A percentile compares a stretch with the other conserved stretches of the same genome.
Evolutionary conservation across 2,329 filamentous ascomycete species (phyloP).

Genomic region (Arthrobotrys musiformis): DNA sequence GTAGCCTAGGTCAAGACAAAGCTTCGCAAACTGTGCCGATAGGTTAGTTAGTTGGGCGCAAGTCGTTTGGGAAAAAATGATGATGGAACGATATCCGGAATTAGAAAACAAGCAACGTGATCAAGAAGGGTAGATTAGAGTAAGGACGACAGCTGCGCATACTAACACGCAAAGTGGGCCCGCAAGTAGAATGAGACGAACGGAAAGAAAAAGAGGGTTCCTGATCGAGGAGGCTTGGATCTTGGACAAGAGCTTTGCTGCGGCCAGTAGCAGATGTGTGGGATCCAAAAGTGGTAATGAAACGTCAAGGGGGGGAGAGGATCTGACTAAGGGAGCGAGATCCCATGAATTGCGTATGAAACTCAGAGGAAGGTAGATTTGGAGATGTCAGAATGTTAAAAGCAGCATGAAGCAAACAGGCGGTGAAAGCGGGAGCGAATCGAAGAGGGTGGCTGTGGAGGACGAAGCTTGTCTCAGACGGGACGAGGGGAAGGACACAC

Average conservation of each 20-base stretch:
- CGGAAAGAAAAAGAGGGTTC: background rate
- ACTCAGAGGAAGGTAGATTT: conserved; percentile 15
- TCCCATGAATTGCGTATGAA: conserved; percentile 38
- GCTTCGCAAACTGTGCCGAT: conserved; percentile 41
- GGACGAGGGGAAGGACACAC: conserved; percentile 14
- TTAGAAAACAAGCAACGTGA: conserved; percentile 54
- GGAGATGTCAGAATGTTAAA: conserved; percentile 21
- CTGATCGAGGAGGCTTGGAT: conserved; percentile 53
- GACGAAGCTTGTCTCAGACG: conserved; percentile 36
- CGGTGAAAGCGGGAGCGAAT: conserved; percentile 42
- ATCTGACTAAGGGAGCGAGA: conserved; percentile 50
- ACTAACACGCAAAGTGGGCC: conserved; percentile 36
- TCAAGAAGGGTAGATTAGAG: conserved; percentile 30
- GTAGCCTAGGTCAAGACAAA: conserved; percentile 2
- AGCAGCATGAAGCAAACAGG: conserved; percentile 23
- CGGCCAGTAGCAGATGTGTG: conserved; percentile 38
- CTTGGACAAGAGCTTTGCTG: conserved; percentile 37
- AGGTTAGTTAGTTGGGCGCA: conserved; percentile 19
- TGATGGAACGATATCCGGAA: conserved; percentile 32
- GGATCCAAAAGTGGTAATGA: conserved; percentile 54
- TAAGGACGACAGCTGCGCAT: conserved; percentile 45
- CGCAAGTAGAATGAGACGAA: background rate
- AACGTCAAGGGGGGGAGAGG: conserved; percentile 45
- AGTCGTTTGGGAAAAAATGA: background rate
- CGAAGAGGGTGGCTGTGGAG: conserved; percentile 38